These are phyloP conservation scores for Eimeria necatrix DNA, from an alignment of 169 alveolate species.

Conservation along the genomic window DNA sequence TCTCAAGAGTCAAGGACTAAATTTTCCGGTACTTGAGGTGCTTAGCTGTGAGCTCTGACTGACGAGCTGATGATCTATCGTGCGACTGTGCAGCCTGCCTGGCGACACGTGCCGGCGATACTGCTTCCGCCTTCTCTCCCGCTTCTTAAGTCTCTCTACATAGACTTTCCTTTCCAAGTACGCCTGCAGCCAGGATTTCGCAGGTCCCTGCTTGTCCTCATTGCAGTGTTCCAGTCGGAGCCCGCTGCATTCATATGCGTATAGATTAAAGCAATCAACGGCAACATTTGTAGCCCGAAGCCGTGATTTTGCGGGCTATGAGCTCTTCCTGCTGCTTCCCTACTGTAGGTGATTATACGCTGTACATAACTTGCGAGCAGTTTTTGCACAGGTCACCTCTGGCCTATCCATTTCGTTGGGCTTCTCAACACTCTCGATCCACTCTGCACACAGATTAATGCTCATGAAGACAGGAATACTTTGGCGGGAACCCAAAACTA, in stretches of 20 bases:
- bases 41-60: not conserved
- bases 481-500: slow-evolving; percentile 62
- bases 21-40: not conserved
- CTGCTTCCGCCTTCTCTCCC: slow-evolving; percentile 72
- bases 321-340: no score
- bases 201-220: no score
- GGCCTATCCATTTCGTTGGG: slow-evolving; percentile 55
- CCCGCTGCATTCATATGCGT: no score
- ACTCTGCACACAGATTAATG: slow-evolving; percentile 66
- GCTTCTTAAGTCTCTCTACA: slow-evolving; percentile 53
- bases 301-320: no score
- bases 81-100: slow-evolving; percentile 63
- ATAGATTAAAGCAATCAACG: no score
- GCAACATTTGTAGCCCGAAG: no score
- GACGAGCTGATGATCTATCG: not conserved
- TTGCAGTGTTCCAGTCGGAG: no score
- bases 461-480: slow-evolving; percentile 59
- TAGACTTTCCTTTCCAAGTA: slow-evolving; percentile 73
- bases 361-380: no score
- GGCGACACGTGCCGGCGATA: slow-evolving; percentile 74
- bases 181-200: not conserved
- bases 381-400: slow-evolving; percentile 39
- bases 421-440: slow-evolving; percentile 59
- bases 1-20: not conserved
- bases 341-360: no score